These are phyloP conservation scores for Fusarium anthophilum DNA, from an alignment of 2,329 filamentous ascomycete genomes.

Conservation along the genomic window DNA sequence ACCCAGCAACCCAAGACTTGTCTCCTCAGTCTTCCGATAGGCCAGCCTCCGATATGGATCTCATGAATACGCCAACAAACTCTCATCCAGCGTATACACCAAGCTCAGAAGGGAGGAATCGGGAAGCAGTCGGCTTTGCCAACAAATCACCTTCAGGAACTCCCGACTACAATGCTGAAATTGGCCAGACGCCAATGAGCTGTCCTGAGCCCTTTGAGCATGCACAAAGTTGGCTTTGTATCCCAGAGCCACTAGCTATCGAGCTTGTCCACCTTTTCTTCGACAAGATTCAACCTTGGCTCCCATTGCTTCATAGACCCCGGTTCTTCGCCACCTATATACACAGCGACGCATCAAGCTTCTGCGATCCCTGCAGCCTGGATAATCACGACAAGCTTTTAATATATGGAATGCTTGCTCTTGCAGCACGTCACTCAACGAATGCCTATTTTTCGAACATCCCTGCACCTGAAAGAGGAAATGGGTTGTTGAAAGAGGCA, in stretches of 20 bases:
- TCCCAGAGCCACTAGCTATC: background rate
- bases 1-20: background rate
- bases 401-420: background rate
- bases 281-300: background rate
- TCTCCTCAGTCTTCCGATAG: background rate
- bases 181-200: background rate
- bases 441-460: background rate
- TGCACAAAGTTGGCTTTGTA: background rate
- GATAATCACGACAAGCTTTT: background rate
- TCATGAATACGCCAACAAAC: background rate
- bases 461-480: background rate
- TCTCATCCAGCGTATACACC: background rate
- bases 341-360: background rate
- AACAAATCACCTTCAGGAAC: background rate
- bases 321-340: background rate
- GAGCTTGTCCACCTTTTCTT: background rate
- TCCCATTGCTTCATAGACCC: background rate
- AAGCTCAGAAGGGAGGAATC: background rate
- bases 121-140: background rate
- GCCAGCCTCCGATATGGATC: background rate
- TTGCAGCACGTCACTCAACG: background rate
- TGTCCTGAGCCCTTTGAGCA: background rate
- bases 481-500: background rate
- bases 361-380: background rate
- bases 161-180: background rate